phyloP scores from a whole-genome alignment of 257 asterid species.

The Cinchona pubescens region DNA sequence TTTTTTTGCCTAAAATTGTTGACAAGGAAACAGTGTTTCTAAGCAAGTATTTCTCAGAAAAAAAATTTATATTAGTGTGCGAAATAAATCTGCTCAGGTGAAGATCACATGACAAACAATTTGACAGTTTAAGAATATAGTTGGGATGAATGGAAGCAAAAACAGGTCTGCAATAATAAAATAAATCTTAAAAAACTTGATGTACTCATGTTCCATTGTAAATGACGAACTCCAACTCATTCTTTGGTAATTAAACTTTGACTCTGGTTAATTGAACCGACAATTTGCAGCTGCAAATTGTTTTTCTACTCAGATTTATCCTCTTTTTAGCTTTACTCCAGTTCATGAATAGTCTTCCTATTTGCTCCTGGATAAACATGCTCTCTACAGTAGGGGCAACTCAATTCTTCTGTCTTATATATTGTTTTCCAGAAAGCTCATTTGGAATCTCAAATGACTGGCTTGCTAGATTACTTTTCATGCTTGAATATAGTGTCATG shows the following conservation, averaged over 20 bases:
- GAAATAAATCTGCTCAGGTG: background rate
- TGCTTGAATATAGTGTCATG: background rate
- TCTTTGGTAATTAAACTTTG: background rate
- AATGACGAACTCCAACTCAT: background rate
- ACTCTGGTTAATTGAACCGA: background rate
- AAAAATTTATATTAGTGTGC: background rate
- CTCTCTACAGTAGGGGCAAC: background rate
- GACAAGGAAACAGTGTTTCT: background rate
- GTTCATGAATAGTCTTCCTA: background rate
- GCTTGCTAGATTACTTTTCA: background rate
- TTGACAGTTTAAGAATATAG: background rate
- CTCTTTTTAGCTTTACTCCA: background rate
- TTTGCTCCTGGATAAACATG: background rate
- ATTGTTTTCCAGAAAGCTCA: background rate
- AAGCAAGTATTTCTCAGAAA: background rate
- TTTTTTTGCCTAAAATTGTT: background rate
- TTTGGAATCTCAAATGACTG: background rate
- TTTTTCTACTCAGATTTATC: background rate
- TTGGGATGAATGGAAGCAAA: background rate
- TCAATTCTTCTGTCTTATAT: background rate
- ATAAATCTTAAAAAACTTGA: background rate
- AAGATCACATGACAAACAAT: background rate
- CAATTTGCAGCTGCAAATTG: background rate
- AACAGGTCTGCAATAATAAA: background rate
- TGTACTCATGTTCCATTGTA: background rate